Evolutionary conservation across 2,329 filamentous ascomycete genomes (phyloP).

Genomic region (Talaromyces sp.): DNA sequence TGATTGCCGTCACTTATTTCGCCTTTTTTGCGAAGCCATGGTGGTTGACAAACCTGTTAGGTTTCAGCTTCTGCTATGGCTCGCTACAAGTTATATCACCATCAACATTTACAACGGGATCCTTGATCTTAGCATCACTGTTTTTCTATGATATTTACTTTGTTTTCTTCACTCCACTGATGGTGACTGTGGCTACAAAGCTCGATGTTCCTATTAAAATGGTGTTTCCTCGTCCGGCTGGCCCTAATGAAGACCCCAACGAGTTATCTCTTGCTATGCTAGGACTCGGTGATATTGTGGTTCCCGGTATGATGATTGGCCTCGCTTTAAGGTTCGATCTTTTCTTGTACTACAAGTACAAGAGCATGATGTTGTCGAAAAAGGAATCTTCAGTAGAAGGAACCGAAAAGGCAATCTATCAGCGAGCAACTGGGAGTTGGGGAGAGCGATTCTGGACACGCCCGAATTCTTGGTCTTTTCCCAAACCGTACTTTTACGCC

Average conservation of each 20-base stretch:
- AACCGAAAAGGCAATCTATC: conserved; percentile 36
- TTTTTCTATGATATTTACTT: conserved; percentile 93
- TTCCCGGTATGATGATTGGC: conserved; percentile 86
- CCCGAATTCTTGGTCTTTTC: conserved; percentile 51
- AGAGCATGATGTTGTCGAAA: conserved; percentile 48
- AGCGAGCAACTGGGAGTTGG: conserved; percentile 68
- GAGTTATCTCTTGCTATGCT: conserved; percentile 65
- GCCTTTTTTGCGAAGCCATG: conserved; percentile 59
- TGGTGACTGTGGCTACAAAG: conserved; percentile 69
- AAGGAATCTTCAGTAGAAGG: conserved; percentile 22
- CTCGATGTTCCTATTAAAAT: conserved; percentile 93
- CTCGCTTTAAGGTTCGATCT: conserved; percentile 89
- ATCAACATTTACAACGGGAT: conserved; percentile 79
- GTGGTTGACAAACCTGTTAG: conserved; percentile 80
- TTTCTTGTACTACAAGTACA: conserved; percentile 73
- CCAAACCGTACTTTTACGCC: conserved; percentile 81
- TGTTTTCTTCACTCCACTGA: conserved; percentile 54
- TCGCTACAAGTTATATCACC: conserved; percentile 81
- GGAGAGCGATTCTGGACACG: conserved; percentile 78
- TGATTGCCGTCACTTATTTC: conserved; percentile 62
- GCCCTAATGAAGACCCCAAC: conserved; percentile 43
- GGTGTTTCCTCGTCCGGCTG: conserved; percentile 67
- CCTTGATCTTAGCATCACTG: conserved; percentile 70
- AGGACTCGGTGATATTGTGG: conserved; percentile 87
- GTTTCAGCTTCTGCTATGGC: conserved; percentile 81